Evolutionary conservation across 805 yeast genomes (phyloP).

Genomic region (Lipomyces spencermartinsiae): DNA sequence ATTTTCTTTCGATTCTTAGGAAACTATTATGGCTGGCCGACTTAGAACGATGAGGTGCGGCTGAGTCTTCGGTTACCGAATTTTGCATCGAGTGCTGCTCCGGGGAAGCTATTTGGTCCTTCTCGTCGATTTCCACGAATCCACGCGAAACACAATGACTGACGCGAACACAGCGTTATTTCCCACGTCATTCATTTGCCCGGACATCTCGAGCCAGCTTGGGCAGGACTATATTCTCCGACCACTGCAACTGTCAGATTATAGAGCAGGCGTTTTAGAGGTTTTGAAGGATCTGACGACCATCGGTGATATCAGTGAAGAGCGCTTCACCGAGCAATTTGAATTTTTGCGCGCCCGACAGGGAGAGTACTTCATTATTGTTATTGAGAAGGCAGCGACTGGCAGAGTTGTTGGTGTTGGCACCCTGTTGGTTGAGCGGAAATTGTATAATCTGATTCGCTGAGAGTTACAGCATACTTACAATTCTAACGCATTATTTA

Average conservation of each 20-base stretch:
- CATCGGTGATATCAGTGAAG: constrained; percentile 71
- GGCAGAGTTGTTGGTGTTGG: constrained; percentile 82
- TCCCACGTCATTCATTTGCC: constrained; percentile 15
- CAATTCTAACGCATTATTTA: constrained; percentile 2
- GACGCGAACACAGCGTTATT: background rate
- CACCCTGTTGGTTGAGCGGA: constrained; percentile 76
- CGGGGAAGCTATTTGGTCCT: too few relatives aligned
- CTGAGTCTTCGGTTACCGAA: background rate
- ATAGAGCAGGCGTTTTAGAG: constrained; percentile 63
- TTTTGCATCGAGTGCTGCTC: background rate
- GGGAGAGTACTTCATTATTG: constrained; percentile 70
- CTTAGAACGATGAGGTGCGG: background rate
- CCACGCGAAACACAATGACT: background rate
- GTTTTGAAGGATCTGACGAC: constrained; percentile 75
- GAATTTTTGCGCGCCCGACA: constrained; percentile 61
- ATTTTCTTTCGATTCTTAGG: background rate
- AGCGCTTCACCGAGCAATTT: constrained; percentile 58
- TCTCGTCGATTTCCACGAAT: background rate
- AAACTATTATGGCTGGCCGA: too few relatives aligned
- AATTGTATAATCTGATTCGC: constrained; percentile 46
- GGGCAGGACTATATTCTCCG: constrained; percentile 71
- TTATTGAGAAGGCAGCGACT: constrained; percentile 58
- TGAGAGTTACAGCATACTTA: background rate
- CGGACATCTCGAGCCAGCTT: constrained; percentile 41
- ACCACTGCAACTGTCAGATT: constrained; percentile 61